Evolutionary conservation across 1,284 basidiomycete genomes (phyloP).

Genomic region (Pyrrhoderma noxium): DNA sequence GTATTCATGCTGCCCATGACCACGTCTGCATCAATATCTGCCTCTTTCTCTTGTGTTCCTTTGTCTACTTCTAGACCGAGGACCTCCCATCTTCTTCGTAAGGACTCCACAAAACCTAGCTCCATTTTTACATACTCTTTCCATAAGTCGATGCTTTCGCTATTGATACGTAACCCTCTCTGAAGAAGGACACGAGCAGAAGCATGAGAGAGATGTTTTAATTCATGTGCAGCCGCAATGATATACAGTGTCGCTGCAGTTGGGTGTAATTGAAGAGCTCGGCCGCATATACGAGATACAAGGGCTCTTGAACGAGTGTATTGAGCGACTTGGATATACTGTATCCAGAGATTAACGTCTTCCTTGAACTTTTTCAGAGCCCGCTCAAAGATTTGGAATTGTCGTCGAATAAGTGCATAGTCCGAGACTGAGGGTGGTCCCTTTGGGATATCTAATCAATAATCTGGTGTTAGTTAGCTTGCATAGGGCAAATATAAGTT

Average conservation of each 20-base stretch:
- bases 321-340: conserved; percentile 82
- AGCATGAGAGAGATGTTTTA: conserved; percentile 71
- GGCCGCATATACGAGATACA: conserved; percentile 70
- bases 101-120: conserved; percentile 78
- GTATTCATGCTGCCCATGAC: conserved; percentile 35
- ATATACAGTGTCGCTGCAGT: conserved; percentile 77
- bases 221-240: conserved; percentile 79
- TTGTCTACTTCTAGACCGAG: conserved; percentile 48
- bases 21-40: conserved; percentile 15
- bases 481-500: background rate
- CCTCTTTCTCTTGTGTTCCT: conserved; percentile 19
- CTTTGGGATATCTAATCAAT: conserved; percentile 40
- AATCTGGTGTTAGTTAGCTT: conserved; percentile 4
- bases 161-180: conserved; percentile 75
- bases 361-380: conserved; percentile 85
- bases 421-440: conserved; percentile 66
- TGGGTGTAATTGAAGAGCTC: conserved; percentile 84
- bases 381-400: conserved; percentile 87
- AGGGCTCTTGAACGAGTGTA: conserved; percentile 74
- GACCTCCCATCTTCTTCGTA: conserved; percentile 76
- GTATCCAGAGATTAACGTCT: conserved; percentile 83
- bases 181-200: conserved; percentile 81
- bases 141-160: conserved; percentile 71
- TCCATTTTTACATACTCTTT: conserved; percentile 89
- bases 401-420: conserved; percentile 74